Percentiles rank a stretch among this genome's conserved stretches.
phyloP scores from a whole-genome alignment of 2,329 filamentous ascomycete species.

The Cercospora citrullina region DNA sequence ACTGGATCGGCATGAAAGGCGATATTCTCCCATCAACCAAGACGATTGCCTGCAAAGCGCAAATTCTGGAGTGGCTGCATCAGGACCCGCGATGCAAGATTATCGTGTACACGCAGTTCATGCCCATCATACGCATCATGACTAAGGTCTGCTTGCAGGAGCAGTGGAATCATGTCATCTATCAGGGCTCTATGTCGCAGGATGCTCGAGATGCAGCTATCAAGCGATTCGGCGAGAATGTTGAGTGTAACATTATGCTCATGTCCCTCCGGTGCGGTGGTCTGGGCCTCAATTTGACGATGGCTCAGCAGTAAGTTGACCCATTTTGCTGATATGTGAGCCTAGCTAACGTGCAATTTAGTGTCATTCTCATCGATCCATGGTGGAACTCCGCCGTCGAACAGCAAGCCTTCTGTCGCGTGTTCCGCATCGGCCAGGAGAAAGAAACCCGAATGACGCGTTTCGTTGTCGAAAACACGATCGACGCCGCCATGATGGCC shows the following conservation, averaged over 20 bases:
- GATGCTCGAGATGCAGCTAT: slow-evolving; percentile 50
- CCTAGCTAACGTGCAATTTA: slow-evolving; percentile 16
- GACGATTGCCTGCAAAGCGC: slow-evolving; percentile 48
- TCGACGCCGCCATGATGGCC: slow-evolving; percentile 58
- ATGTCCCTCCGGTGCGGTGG: slow-evolving; percentile 60
- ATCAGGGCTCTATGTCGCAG: slow-evolving; percentile 53
- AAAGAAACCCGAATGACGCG: slow-evolving; percentile 61
- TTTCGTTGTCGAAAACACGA: slow-evolving; percentile 56
- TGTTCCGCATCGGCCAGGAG: slow-evolving; percentile 65
- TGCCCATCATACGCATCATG: slow-evolving; percentile 55
- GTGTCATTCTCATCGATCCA: slow-evolving; percentile 51
- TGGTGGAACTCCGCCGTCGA: slow-evolving; percentile 58
- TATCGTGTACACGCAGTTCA: slow-evolving; percentile 60
- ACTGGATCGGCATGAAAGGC: slow-evolving; percentile 44
- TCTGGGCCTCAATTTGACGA: slow-evolving; percentile 59
- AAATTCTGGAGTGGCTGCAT: slow-evolving; percentile 48
- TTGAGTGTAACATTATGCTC: slow-evolving; percentile 51
- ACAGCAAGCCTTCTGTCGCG: slow-evolving; percentile 55
- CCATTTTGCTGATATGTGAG: neutral
- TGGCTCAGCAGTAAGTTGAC: slow-evolving; percentile 43
- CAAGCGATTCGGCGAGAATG: slow-evolving; percentile 46
- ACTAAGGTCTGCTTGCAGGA: slow-evolving; percentile 52
- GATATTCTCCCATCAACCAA: slow-evolving; percentile 49
- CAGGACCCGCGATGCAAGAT: slow-evolving; percentile 55
- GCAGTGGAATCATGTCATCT: slow-evolving; percentile 51